Conservation (phyloP, 768 basidiomycete species). For the Xerocomellus amylosporus region DNA sequence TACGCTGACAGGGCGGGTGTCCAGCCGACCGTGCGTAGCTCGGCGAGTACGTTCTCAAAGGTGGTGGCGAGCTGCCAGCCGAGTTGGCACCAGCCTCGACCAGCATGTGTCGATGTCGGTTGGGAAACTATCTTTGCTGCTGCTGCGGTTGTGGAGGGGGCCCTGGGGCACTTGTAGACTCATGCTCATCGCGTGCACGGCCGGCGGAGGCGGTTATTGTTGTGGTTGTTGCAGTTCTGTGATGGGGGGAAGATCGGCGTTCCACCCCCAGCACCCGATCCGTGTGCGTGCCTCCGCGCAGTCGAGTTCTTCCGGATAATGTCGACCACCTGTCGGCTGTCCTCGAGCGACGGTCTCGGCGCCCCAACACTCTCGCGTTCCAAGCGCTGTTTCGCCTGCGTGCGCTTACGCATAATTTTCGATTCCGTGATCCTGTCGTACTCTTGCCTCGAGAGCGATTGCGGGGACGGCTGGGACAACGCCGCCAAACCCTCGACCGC, state of each 20-base stretch:
- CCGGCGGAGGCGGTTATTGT: too few species aligned
- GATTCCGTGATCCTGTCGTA: slow-evolving; percentile 76
- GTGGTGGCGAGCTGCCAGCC: slow-evolving; percentile 6
- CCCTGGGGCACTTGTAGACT: too few species aligned
- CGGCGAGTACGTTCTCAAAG: slow-evolving; percentile 21
- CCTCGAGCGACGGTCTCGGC: slow-evolving; percentile 2
- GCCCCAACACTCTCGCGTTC: slow-evolving; percentile 17
- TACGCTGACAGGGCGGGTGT: slow-evolving; percentile 32
- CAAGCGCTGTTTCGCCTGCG: slow-evolving; percentile 62
- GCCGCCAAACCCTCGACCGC: slow-evolving; percentile 35
- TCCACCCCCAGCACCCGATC: too few species aligned
- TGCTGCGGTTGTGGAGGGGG: too few species aligned
- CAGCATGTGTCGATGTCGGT: slow-evolving; percentile 15
- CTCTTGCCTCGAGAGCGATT: slow-evolving; percentile 71
- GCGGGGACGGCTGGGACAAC: slow-evolving; percentile 57
- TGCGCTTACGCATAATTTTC: slow-evolving; percentile 81
- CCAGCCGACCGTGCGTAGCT: slow-evolving; percentile 29
- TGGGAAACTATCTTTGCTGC: too few species aligned
- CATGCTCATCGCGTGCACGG: too few species aligned
- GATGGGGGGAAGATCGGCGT: not conserved
- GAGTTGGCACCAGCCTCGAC: slow-evolving; percentile 38
- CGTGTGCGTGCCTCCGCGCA: slow-evolving; percentile 8
- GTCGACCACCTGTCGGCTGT: slow-evolving; percentile 49
- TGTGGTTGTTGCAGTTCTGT: not conserved
- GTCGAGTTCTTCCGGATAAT: slow-evolving; percentile 52